A percentile compares a stretch with the other conserved stretches of the same genome.
Conservation (phyloP, 768 basidiomycete species). For the Lactarius sanguifluus region DNA sequence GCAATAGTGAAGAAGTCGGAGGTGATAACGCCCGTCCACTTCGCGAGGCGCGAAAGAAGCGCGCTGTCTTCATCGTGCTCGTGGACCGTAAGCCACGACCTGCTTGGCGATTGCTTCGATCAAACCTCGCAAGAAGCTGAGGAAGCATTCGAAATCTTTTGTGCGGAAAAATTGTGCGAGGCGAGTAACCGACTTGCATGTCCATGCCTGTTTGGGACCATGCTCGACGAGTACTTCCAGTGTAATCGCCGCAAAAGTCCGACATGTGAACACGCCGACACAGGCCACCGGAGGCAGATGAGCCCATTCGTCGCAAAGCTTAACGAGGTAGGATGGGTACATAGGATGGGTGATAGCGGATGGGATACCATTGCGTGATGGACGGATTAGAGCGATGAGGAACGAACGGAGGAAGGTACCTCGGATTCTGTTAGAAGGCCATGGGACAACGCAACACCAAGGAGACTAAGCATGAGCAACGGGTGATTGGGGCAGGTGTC, state of each 20-base stretch:
- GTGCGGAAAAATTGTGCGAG: slow-evolving; percentile 38
- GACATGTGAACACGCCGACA: slow-evolving; percentile 23
- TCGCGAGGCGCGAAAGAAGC: slow-evolving; percentile 28
- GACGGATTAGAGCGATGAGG: slow-evolving; percentile 41
- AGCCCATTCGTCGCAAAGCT: slow-evolving; percentile 22
- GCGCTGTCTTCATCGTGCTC: slow-evolving; percentile 15
- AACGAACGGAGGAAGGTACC: slow-evolving; percentile 43
- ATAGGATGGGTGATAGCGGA: slow-evolving; percentile 23
- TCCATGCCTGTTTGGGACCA: slow-evolving; percentile 39
- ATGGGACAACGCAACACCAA: slow-evolving; percentile 51
- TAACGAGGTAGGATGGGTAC: slow-evolving; percentile 25
- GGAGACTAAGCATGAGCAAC: slow-evolving; percentile 48
- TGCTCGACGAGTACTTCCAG: slow-evolving; percentile 35
- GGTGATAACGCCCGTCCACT: slow-evolving; percentile 34
- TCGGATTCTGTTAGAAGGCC: slow-evolving; percentile 46
- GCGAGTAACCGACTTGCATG: slow-evolving; percentile 43
- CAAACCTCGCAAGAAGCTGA: slow-evolving; percentile 36
- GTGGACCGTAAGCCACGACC: neutral
- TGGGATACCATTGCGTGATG: slow-evolving; percentile 26
- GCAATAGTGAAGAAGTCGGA: slow-evolving; percentile 22
- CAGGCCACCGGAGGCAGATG: neutral
- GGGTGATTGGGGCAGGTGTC: slow-evolving; percentile 46
- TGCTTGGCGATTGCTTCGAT: slow-evolving; percentile 24
- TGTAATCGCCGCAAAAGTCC: slow-evolving; percentile 38
- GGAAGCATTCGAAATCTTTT: slow-evolving; percentile 38